Evolutionary conservation across 2,329 filamentous ascomycete genomes (phyloP).

Genomic region (Monosporascus sp.): DNA sequence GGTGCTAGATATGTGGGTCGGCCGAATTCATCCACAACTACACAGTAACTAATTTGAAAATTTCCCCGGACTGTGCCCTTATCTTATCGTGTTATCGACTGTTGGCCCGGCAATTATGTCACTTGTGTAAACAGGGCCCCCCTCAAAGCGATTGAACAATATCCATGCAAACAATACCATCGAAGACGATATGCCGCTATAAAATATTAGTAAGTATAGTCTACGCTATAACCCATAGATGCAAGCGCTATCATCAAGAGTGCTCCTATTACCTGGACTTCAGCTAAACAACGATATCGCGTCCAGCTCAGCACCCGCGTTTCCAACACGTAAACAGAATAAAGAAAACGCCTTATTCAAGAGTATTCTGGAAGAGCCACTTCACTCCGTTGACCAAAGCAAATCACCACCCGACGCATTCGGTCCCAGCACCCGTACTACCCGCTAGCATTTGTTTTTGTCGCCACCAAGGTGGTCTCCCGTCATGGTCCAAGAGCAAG

Average conservation of each 20-base stretch:
- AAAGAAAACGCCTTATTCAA: background rate
- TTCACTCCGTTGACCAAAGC: background rate
- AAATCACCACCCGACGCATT: background rate
- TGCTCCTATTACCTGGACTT: constrained; percentile 12
- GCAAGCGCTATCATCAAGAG: constrained; percentile 1
- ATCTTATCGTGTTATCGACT: background rate
- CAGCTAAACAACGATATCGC: constrained; percentile 26
- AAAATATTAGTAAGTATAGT: too few species aligned
- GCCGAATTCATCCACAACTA: too few species aligned
- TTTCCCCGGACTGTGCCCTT: background rate
- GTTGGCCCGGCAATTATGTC: constrained; percentile 3
- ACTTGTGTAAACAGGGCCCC: constrained; percentile 1
- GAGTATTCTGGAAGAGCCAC: background rate
- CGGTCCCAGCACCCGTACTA: background rate
- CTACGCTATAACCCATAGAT: too few species aligned
- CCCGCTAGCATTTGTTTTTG: constrained; percentile 6
- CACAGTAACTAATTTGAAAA: too few species aligned
- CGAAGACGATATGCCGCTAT: too few species aligned
- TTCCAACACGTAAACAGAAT: constrained; percentile 9
- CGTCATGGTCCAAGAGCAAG: constrained; percentile 44
- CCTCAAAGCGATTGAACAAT: background rate
- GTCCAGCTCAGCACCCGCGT: constrained; percentile 16
- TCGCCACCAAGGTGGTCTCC: constrained; percentile 1
- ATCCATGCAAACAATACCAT: too few species aligned
- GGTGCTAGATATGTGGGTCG: too few species aligned